A percentile compares a stretch with the other conserved stretches of the same genome.
These are phyloP conservation scores for Cutaneotrichosporon sp. DNA, from an alignment of 1,284 basidiomycete genomes.

Conservation along the genomic window DNA sequence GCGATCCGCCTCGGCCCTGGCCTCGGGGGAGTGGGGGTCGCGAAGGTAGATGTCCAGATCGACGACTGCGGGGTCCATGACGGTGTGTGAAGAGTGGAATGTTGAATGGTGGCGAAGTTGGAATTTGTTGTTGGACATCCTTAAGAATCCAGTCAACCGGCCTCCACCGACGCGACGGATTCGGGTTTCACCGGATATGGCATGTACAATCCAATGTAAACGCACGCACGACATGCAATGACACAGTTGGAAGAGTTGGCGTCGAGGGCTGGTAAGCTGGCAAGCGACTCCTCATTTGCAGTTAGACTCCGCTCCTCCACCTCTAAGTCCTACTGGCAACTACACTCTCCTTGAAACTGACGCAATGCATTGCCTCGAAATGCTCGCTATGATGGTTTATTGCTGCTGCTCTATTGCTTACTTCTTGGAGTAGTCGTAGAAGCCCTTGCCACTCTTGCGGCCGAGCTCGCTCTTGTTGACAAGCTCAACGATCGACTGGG, in stretches of 20 bases:
- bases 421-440: slow-evolving; percentile 33
- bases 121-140: not conserved
- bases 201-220: not conserved
- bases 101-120: not conserved
- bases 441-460: slow-evolving; percentile 53
- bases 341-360: not conserved
- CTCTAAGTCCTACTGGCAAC: too few species aligned
- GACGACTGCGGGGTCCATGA: slow-evolving; percentile 44
- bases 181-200: not conserved
- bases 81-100: not conserved
- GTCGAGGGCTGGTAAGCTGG: too few species aligned
- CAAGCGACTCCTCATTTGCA: too few species aligned
- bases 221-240: not conserved
- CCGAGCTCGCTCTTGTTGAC: slow-evolving; percentile 55
- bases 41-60: slow-evolving; percentile 69
- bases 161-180: slow-evolving; percentile 3
- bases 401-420: not conserved
- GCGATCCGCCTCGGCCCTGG: slow-evolving; percentile 48
- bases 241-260: not conserved
- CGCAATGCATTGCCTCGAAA: slow-evolving; percentile 1
- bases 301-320: too few species aligned
- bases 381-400: not conserved
- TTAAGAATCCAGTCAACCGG: slow-evolving; percentile 4
- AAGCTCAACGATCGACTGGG: slow-evolving; percentile 51
- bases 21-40: slow-evolving; percentile 52